These are phyloP conservation scores for Schwanniomyces yamadae DNA, from an alignment of 805 yeast species.

Conservation along the genomic window DNA sequence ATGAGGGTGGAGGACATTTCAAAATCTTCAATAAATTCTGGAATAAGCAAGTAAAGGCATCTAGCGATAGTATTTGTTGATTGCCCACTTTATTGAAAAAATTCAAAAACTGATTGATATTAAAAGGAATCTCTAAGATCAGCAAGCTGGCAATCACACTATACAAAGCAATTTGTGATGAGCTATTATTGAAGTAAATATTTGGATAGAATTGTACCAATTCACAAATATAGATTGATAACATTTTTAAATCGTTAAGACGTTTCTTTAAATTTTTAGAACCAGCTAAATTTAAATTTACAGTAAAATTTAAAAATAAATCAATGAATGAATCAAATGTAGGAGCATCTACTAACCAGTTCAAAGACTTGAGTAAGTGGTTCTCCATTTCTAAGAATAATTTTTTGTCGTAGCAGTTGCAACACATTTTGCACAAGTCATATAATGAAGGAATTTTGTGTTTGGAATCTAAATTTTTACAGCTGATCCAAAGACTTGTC, in stretches of 20 bases:
- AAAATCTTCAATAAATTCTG: conserved; percentile 35
- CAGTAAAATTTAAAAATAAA: conserved; percentile 47
- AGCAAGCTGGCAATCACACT: conserved; percentile 44
- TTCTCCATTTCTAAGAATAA: conserved; percentile 68
- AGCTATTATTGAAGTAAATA: conserved; percentile 54
- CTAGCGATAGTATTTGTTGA: conserved; percentile 18
- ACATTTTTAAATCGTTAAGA: conserved; percentile 49
- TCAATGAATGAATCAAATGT: conserved; percentile 67
- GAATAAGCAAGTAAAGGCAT: conserved; percentile 17
- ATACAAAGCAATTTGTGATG: conserved; percentile 48
- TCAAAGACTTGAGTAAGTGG: conserved; percentile 58
- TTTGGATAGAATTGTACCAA: conserved; percentile 61
- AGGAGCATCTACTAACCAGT: conserved; percentile 64
- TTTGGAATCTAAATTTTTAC: conserved; percentile 52
- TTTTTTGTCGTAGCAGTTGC: conserved; percentile 54
- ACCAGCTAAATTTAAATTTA: conserved; percentile 24
- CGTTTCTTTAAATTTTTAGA: conserved; percentile 27
- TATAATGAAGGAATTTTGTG: conserved; percentile 56
- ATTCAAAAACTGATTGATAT: conserved; percentile 17
- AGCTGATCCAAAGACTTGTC: conserved; percentile 44
- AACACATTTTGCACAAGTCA: conserved; percentile 54
- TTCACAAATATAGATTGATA: conserved; percentile 65
- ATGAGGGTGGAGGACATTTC: conserved; percentile 46
- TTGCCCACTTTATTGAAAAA: conserved; percentile 18
- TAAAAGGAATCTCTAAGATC: conserved; percentile 34